Percentiles rank a stretch among this genome's conserved stretches.
Evolutionary conservation across 2,329 filamentous ascomycete species (phyloP).

Genomic region (Penicillium brevicompactum): DNA sequence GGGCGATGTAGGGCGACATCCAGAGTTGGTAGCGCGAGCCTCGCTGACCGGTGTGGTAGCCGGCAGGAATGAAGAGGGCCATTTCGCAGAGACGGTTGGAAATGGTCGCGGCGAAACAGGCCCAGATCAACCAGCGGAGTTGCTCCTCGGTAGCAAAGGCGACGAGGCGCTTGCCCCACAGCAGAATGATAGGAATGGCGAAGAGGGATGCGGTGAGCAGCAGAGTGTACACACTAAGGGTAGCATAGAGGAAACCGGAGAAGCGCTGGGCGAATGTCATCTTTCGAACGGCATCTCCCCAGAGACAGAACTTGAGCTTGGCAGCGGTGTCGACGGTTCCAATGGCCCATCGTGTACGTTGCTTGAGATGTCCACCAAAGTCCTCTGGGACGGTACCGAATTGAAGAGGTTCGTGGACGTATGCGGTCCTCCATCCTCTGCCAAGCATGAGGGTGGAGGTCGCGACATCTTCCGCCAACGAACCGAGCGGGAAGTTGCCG

Average conservation of each 20-base stretch:
- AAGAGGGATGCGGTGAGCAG: conserved; percentile 58
- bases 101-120: conserved; percentile 56
- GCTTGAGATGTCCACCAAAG: conserved; percentile 39
- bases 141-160: conserved; percentile 57
- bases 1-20: conserved; percentile 65
- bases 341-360: conserved; percentile 42
- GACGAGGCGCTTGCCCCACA: conserved; percentile 60
- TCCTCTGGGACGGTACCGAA: conserved; percentile 54
- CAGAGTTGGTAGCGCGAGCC: conserved; percentile 60
- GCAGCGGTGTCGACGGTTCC: conserved; percentile 60
- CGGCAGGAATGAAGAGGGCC: conserved; percentile 60
- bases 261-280: conserved; percentile 62
- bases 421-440: conserved; percentile 64
- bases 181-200: conserved; percentile 61
- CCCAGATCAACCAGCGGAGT: conserved; percentile 61
- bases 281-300: conserved; percentile 53
- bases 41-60: conserved; percentile 62
- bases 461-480: conserved; percentile 62
- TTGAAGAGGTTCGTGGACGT: conserved; percentile 61
- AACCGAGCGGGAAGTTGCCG: conserved; percentile 63
- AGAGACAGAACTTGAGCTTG: conserved; percentile 63
- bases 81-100: conserved; percentile 60
- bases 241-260: conserved; percentile 60
- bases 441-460: conserved; percentile 62
- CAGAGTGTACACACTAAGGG: conserved; percentile 59